These are phyloP conservation scores for Colletotrichum brevisporum DNA, from an alignment of 2,329 filamentous ascomycete species.

Conservation along the genomic window DNA sequence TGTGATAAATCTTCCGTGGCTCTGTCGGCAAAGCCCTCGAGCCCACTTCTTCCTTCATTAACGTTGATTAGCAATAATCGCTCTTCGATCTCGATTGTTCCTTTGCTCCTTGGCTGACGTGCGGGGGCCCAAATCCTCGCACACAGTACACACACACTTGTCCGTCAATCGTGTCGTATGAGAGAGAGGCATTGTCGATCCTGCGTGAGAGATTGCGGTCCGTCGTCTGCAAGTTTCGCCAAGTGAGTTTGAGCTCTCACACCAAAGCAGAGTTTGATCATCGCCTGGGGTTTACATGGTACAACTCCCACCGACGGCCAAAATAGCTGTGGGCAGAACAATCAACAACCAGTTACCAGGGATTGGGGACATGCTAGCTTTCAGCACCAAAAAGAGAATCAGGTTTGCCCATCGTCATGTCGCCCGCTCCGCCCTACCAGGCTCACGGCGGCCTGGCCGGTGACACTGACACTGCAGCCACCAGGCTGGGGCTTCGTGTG, in stretches of 20 bases:
- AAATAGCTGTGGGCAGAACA: not conserved
- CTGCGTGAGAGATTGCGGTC: not conserved
- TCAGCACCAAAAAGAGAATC: not conserved
- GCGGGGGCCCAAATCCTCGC: not conserved
- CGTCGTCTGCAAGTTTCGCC: slow-evolving; percentile 2
- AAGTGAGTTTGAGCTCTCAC: slow-evolving; percentile 5
- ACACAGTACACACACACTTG: too few species aligned
- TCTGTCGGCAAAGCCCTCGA: slow-evolving; percentile 2
- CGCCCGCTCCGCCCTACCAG: not conserved
- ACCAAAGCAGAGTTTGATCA: not conserved
- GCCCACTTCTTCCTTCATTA: not conserved
- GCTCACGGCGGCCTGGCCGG: too few species aligned
- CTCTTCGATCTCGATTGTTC: slow-evolving; percentile 17
- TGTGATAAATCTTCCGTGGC: slow-evolving; percentile 7
- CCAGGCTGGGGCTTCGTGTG: not conserved
- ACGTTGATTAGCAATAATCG: slow-evolving; percentile 23
- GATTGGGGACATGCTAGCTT: not conserved
- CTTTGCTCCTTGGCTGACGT: not conserved
- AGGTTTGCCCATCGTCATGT: slow-evolving; percentile 27
- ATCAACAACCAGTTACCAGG: slow-evolving; percentile 12
- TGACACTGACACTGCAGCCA: too few species aligned
- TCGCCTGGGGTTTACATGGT: not conserved
- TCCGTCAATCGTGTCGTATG: too few species aligned
- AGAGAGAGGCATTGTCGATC: too few species aligned
- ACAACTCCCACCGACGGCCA: not conserved